These are phyloP conservation scores for Trametopsis cervina DNA, from an alignment of 768 basidiomycete genomes.

Conservation along the genomic window DNA sequence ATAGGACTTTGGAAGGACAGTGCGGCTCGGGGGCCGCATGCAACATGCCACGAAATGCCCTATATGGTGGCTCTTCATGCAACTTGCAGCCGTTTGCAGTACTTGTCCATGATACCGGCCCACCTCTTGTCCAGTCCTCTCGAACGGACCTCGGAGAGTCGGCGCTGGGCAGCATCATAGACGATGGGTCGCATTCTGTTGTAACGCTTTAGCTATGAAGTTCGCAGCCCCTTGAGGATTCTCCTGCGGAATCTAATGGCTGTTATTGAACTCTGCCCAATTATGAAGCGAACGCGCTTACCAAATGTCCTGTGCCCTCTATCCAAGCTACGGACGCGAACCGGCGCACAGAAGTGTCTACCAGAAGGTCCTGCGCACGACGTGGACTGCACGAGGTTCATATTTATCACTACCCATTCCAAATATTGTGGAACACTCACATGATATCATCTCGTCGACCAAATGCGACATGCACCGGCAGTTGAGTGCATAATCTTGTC, in stretches of 20 bases:
- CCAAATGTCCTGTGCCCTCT: slow-evolving; percentile 27
- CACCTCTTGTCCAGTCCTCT: too few relatives aligned
- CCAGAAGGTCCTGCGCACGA: slow-evolving; percentile 25
- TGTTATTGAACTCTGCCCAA: background rate
- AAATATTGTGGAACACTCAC: slow-evolving; percentile 26
- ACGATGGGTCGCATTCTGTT: background rate
- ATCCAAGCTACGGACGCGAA: slow-evolving; percentile 22
- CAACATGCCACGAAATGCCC: too few relatives aligned
- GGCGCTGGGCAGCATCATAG: background rate
- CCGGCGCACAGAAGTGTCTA: slow-evolving; percentile 20
- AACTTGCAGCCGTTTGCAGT: too few relatives aligned
- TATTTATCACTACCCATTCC: background rate
- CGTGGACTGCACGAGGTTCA: slow-evolving; percentile 21
- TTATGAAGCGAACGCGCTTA: slow-evolving; percentile 11
- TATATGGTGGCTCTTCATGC: too few relatives aligned
- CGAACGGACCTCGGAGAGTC: too few relatives aligned
- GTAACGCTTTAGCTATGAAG: slow-evolving; percentile 3
- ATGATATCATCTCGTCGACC: slow-evolving; percentile 46
- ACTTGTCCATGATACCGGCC: too few relatives aligned
- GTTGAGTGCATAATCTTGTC: slow-evolving; percentile 29
- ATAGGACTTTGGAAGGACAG: too few relatives aligned
- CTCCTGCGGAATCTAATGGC: slow-evolving; percentile 6
- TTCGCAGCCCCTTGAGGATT: background rate
- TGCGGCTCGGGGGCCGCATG: too few relatives aligned
- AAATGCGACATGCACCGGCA: slow-evolving; percentile 49